phyloP scores from a whole-genome alignment of 305 asterid genomes.

The Rubia tinctorum region DNA sequence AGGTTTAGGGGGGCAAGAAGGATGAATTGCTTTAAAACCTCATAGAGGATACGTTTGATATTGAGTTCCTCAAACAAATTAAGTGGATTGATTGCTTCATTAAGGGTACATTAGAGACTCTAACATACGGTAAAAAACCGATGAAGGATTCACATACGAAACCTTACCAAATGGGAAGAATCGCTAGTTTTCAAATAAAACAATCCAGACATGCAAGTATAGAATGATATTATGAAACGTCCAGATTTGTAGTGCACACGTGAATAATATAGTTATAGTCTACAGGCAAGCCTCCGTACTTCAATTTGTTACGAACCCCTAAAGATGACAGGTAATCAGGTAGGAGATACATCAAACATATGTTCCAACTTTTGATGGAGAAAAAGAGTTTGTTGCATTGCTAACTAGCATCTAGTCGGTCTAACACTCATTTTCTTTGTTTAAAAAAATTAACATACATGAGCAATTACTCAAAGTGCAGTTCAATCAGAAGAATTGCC shows the following conservation, averaged over 20 bases:
- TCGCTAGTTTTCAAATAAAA: background rate
- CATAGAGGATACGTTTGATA: background rate
- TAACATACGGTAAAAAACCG: background rate
- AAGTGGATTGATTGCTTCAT: background rate
- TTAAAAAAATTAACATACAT: background rate
- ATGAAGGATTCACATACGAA: background rate
- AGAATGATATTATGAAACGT: background rate
- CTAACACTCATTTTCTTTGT: background rate
- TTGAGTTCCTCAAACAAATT: background rate
- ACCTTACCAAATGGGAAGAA: background rate
- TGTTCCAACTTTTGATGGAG: background rate
- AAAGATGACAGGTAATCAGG: background rate
- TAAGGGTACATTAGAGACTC: background rate
- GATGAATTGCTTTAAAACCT: background rate
- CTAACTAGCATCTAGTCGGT: background rate
- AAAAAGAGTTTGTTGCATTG: background rate
- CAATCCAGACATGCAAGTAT: slow-evolving; percentile 1
- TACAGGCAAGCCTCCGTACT: background rate
- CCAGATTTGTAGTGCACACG: background rate
- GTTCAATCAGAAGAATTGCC: background rate
- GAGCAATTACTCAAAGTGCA: background rate
- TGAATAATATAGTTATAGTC: background rate
- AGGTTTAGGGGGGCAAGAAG: background rate
- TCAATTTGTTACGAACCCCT: background rate
- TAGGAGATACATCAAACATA: slow-evolving; percentile 2